Base-by-base conservation (phyloP, 2,329 filamentous ascomycete genomes). In the Colletotrichum godetiae region DNA sequence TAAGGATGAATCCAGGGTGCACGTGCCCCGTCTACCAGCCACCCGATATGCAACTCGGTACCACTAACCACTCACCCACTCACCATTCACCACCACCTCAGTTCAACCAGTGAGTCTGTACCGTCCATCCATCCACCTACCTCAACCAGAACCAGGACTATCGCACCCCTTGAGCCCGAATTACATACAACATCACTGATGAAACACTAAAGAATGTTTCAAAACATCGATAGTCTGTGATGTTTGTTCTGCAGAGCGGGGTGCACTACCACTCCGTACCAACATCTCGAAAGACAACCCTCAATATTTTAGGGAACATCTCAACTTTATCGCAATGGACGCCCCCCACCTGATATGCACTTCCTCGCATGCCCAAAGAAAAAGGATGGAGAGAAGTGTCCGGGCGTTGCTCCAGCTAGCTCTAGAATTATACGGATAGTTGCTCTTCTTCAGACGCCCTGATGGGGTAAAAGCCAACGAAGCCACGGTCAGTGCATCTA, bases 171-270 rank as follows among this genome's bases (percentile, higher is more conserved):
- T 57, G 53, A 57, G 37, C 33, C 33, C 29, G 29, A 22, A 42
- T 56, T 52, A 55, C 53, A 56, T 37, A 49, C 52, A 73, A 66
- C 57, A 22, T 61, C 61, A 66, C 49, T 12, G 67, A 71, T 71
- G 67, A 73, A 73, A 73, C 71, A 66, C 42, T 22, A 6, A 65
- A 49, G 55, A 73, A 73, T 73, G 71, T 73, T 73, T 73, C 56
- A 61, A 71, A 73, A 66, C 71, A 73, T 71, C 22, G 22, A 27
- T 35, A 73, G 61, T 65, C 55, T 57, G 71, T 71, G 24, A 73
- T 60, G 12, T 57, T 29, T 22, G 37, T 13, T 27, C 24, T 31
- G 42, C 7, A 8, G 42, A 49, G 42, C 42, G 42, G 37, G 55
- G 66, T 57, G 58, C 35, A 64, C 37, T 29, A 59, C 37, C 22